Conservation (phyloP, 768 basidiomycete genomes). For the Clitopilus hobsonii region DNA sequence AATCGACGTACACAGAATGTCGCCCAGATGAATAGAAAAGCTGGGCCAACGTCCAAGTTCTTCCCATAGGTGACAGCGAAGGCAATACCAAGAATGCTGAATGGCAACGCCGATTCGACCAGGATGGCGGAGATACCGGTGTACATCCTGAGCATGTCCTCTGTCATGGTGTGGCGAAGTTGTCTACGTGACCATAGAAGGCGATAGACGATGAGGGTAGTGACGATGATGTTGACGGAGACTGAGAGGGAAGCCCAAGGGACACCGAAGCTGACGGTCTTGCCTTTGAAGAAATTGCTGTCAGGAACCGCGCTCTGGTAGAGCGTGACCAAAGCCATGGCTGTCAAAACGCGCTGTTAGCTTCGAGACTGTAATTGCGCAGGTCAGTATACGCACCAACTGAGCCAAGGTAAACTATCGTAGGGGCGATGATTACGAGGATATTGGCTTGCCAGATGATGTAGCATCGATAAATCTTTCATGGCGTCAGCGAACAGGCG, state of each 20-base stretch:
- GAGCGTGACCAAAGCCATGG: slow-evolving; percentile 35
- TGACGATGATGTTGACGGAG: slow-evolving; percentile 36
- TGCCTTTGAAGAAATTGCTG: slow-evolving; percentile 35
- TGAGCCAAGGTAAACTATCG: slow-evolving; percentile 19
- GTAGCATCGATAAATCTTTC: slow-evolving; percentile 25
- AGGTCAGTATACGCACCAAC: slow-evolving; percentile 17
- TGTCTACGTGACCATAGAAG: slow-evolving; percentile 17
- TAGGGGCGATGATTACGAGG: slow-evolving; percentile 18
- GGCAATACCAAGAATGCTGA: slow-evolving; percentile 22
- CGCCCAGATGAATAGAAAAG: not conserved
- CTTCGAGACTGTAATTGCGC: not conserved
- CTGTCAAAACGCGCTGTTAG: slow-evolving; percentile 15
- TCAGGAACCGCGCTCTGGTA: slow-evolving; percentile 31
- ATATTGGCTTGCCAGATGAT: slow-evolving; percentile 23
- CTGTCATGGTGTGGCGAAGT: not conserved
- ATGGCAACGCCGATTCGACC: slow-evolving; percentile 26
- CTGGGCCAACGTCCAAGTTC: not conserved
- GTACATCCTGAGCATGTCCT: slow-evolving; percentile 13
- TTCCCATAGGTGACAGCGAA: slow-evolving; percentile 16
- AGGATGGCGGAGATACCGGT: slow-evolving; percentile 24
- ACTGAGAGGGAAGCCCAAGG: slow-evolving; percentile 38
- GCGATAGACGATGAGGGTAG: slow-evolving; percentile 33
- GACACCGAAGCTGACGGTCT: slow-evolving; percentile 30
- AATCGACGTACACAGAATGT: not conserved
- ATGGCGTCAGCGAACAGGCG: not conserved